Percentiles rank a stretch among this genome's conserved stretches.
These are phyloP conservation scores for Beta macrorhiza DNA, from an alignment of 179 eudicot species.

Conservation along the genomic window DNA sequence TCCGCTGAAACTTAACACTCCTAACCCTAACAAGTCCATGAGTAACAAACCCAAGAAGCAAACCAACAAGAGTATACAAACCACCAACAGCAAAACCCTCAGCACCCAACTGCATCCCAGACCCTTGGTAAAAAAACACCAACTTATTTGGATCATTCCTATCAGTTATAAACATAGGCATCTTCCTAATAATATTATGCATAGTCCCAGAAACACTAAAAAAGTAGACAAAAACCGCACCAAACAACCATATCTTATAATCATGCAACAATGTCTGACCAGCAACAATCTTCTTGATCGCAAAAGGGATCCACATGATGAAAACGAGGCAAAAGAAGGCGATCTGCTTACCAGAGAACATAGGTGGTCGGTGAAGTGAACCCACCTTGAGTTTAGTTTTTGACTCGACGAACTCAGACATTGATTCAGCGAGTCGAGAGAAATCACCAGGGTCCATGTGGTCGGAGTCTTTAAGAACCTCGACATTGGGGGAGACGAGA, in stretches of 20 bases:
- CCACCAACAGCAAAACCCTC: conserved; percentile 87
- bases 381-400: conserved; percentile 48
- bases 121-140: conserved; percentile 81
- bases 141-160: conserved; percentile 63
- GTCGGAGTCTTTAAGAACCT: conserved; percentile 29
- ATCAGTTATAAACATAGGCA: conserved; percentile 82
- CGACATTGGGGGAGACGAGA: conserved; percentile 37
- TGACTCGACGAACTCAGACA: conserved; percentile 63
- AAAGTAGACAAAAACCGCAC: conserved; percentile 72
- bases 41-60: conserved; percentile 65
- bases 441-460: conserved; percentile 55
- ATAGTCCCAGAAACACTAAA: conserved; percentile 93
- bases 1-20: conserved; percentile 54
- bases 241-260: conserved; percentile 54
- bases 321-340: conserved; percentile 23
- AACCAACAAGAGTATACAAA: conserved; percentile 79
- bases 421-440: conserved; percentile 59
- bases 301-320: conserved; percentile 48
- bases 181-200: conserved; percentile 80
- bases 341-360: conserved; percentile 51
- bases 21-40: conserved; percentile 63
- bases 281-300: conserved; percentile 44
- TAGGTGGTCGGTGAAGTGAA: conserved; percentile 55
- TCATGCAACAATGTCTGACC: conserved; percentile 73
- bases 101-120: conserved; percentile 93